Evolutionary conservation across 1,139 yeast genomes (phyloP).

Genomic region (Kazachstania sp.): DNA sequence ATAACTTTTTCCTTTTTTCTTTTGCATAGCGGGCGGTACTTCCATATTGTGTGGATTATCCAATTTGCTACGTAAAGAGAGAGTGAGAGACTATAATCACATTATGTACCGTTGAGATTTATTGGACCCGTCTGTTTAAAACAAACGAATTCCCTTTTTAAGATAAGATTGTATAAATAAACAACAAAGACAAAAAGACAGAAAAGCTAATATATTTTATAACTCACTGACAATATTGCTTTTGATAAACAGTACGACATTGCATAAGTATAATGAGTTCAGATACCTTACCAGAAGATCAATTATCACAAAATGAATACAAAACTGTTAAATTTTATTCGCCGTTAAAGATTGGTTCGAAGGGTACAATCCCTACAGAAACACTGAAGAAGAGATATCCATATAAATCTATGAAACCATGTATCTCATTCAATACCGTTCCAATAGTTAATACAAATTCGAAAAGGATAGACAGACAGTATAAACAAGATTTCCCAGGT

Average conservation of each 20-base stretch:
- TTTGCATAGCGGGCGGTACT: too few species aligned
- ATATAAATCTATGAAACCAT: slow-evolving; percentile 17
- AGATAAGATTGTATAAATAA: background rate
- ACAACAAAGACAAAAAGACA: background rate
- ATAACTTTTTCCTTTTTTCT: too few species aligned
- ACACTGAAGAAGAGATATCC: background rate
- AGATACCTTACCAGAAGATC: background rate
- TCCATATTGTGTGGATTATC: too few species aligned
- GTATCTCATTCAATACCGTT: slow-evolving; percentile 31
- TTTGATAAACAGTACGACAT: background rate
- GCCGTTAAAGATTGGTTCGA: background rate
- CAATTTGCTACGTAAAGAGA: too few species aligned
- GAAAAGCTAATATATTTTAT: background rate
- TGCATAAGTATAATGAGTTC: background rate
- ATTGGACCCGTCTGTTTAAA: too few species aligned
- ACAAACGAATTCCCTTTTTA: background rate
- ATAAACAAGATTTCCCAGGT: slow-evolving; percentile 20
- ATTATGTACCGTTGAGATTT: too few species aligned
- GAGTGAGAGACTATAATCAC: too few species aligned
- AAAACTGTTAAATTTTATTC: slow-evolving; percentile 3
- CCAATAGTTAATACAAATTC: slow-evolving; percentile 19
- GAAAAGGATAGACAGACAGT: slow-evolving; percentile 11
- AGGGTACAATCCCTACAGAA: background rate
- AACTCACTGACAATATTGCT: background rate
- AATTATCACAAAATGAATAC: slow-evolving; percentile 1